A percentile compares a stretch with the other conserved stretches of the same genome.
Conservation (phyloP, 768 basidiomycete species). For the Chalciporus piperatus region DNA sequence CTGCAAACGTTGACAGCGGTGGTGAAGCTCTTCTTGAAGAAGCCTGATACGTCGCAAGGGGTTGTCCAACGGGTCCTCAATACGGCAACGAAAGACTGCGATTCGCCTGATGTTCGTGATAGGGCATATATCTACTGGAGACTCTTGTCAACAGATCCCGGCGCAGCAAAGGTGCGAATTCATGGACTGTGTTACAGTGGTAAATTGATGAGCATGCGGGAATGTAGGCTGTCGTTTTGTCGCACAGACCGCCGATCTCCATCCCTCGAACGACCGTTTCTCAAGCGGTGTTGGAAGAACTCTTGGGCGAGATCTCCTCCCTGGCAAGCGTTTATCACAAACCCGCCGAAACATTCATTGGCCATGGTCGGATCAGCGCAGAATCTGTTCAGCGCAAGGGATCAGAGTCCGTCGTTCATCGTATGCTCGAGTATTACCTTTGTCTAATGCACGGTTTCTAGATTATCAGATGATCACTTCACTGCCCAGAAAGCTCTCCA, state of each 20-base stretch:
- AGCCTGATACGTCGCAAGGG: conserved; percentile 88
- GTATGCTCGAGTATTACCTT: not conserved
- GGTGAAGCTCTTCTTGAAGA: conserved; percentile 94
- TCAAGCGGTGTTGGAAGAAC: conserved; percentile 83
- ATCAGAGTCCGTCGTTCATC: conserved; percentile 46
- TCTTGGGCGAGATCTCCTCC: conserved; percentile 84
- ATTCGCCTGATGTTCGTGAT: conserved; percentile 95
- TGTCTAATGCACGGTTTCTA: conserved; percentile 16
- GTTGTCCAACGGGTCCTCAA: conserved; percentile 90
- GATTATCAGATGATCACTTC: conserved; percentile 65
- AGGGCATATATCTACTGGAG: conserved; percentile 99
- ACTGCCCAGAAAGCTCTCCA: conserved; percentile 83
- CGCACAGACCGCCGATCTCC: conserved; percentile 89
- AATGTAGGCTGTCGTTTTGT: conserved; percentile 79
- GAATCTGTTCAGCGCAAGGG: conserved; percentile 70
- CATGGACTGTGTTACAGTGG: not conserved
- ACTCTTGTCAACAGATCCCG: conserved; percentile 89
- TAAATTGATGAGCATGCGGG: not conserved
- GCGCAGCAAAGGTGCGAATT: conserved; percentile 80
- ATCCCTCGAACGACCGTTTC: conserved; percentile 90
- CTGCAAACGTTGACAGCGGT: conserved; percentile 88
- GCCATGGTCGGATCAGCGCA: conserved; percentile 82
- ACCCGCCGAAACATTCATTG: conserved; percentile 93
- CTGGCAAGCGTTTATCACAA: conserved; percentile 97
- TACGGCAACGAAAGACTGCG: conserved; percentile 95